Conservation (phyloP, 495 filamentous ascomycete species). For the Collariella sp. region DNA sequence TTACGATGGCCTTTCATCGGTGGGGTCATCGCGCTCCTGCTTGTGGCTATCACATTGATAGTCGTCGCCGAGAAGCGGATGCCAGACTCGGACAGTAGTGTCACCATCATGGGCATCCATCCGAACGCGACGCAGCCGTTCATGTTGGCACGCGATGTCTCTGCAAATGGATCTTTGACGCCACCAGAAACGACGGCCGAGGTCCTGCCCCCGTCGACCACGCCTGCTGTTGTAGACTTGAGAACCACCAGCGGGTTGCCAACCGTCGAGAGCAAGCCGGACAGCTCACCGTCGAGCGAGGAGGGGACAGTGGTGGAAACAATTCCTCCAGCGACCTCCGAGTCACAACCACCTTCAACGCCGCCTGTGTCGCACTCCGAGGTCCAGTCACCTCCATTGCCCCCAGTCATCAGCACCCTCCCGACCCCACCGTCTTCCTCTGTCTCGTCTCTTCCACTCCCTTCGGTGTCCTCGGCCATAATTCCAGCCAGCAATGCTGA, state of each 20-base stretch:
- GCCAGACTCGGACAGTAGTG: constrained; percentile 26
- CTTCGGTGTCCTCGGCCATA: not conserved
- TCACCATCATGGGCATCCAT: constrained; percentile 14
- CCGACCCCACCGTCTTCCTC: not conserved
- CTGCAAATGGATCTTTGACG: not conserved
- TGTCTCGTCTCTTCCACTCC: no score
- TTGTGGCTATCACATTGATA: constrained; percentile 22
- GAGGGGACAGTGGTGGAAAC: not conserved
- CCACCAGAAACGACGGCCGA: not conserved
- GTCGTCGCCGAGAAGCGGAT: constrained; percentile 22
- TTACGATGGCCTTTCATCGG: constrained; percentile 29
- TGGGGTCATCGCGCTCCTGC: constrained; percentile 17
- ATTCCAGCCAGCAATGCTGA: not conserved
- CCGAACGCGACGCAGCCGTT: constrained; percentile 6
- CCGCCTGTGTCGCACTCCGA: no score
- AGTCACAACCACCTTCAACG: no score
- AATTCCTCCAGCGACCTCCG: not conserved
- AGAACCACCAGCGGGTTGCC: not conserved
- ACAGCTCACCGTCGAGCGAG: not conserved
- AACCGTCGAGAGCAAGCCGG: not conserved
- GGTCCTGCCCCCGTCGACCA: not conserved
- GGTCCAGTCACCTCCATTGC: not conserved
- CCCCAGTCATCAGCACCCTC: not conserved
- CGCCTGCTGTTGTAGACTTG: not conserved
- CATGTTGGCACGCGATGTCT: not conserved